Conservation (phyloP, 768 basidiomycete species). For the Suillus americanus region DNA sequence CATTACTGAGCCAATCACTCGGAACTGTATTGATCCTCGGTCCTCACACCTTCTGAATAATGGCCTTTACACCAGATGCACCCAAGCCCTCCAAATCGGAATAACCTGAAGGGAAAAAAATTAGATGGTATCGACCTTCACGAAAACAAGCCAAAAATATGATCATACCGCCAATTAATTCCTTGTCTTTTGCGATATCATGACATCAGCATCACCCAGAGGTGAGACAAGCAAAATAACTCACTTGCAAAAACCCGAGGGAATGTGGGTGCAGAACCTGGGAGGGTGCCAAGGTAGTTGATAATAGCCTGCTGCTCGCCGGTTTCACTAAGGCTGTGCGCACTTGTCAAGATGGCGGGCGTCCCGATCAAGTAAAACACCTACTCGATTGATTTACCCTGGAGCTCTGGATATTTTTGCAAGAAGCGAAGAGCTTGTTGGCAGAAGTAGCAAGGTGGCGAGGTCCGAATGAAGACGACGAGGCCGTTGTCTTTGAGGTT, state of each 20-base stretch:
- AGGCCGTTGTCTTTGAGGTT: conserved; percentile 2
- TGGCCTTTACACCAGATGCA: neutral
- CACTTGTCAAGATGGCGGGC: neutral
- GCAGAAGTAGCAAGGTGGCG: neutral
- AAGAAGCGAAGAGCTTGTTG: conserved; percentile 4
- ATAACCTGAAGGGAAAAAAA: neutral
- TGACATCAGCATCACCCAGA: neutral
- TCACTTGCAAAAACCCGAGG: conserved; percentile 5
- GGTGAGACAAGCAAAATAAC: neutral
- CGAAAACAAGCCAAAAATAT: neutral
- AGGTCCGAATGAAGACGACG: conserved; percentile 2
- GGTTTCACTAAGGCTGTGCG: conserved; percentile 1
- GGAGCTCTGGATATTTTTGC: neutral
- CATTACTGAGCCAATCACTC: neutral
- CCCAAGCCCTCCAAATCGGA: neutral
- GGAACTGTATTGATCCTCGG: neutral
- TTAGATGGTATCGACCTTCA: no score
- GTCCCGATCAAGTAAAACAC: neutral
- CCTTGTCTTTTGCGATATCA: neutral
- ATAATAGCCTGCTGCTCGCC: conserved; percentile 1
- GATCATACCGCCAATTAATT: neutral
- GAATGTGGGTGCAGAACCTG: neutral
- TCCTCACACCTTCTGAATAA: neutral
- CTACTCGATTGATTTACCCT: conserved; percentile 4
- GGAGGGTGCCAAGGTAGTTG: conserved; percentile 1